Evolutionary conservation across 1,284 basidiomycete genomes (phyloP).

Genomic region (Xerocomus minutiporus): DNA sequence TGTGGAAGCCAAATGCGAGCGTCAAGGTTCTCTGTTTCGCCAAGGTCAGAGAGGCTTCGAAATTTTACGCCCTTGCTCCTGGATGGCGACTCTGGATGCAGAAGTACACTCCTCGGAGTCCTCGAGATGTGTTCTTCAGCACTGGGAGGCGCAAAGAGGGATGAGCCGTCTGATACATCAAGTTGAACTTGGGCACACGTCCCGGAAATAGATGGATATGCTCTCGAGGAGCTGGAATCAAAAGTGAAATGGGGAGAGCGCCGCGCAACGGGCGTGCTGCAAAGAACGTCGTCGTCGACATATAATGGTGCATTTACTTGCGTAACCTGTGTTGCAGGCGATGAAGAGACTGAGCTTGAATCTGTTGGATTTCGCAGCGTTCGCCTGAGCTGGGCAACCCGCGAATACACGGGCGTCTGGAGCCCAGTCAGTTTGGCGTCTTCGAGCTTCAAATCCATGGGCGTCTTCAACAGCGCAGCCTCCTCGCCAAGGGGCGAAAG

Average conservation of each 20-base stretch:
- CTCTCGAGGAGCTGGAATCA: conserved; percentile 16
- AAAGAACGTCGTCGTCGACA: conserved; percentile 13
- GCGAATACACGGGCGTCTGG: conserved; percentile 4
- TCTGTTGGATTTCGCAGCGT: conserved; percentile 11
- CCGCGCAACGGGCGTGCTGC: conserved; percentile 2
- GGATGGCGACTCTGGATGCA: conserved; percentile 5
- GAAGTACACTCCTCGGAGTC: conserved; percentile 6
- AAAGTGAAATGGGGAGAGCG: conserved; percentile 15
- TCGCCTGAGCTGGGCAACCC: conserved; percentile 5
- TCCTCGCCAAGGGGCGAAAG: conserved; percentile 15
- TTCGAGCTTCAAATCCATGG: conserved; percentile 3
- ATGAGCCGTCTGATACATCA: conserved; percentile 9
- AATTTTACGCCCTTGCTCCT: conserved; percentile 22
- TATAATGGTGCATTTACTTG: conserved; percentile 18
- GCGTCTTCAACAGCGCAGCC: conserved; percentile 15
- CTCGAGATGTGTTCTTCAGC: conserved; percentile 11
- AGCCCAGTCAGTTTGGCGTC: conserved; percentile 1
- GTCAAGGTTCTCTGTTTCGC: conserved; percentile 14
- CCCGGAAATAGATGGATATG: conserved; percentile 6
- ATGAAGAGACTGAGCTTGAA: conserved; percentile 14
- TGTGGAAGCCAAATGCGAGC: conserved; percentile 30
- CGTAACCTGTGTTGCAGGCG: conserved; percentile 26
- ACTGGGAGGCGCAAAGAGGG: conserved; percentile 1
- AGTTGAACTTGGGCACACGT: not conserved
- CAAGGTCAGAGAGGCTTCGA: conserved; percentile 20